These are phyloP conservation scores for Starmerella kuoi DNA, from an alignment of 805 yeast species.

Conservation along the genomic window DNA sequence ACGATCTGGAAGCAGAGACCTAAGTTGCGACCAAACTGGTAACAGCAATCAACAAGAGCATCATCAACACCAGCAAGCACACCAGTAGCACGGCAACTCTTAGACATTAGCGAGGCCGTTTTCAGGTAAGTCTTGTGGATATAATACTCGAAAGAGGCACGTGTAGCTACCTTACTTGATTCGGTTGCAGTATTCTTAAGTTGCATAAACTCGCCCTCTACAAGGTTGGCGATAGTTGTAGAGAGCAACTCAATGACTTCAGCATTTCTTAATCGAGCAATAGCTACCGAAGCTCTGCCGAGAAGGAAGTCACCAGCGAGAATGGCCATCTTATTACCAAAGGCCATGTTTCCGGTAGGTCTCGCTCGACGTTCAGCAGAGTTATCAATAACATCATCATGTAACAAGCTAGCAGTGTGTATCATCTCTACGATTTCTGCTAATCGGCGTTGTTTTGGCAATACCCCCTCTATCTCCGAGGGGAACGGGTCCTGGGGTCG, in stretches of 20 bases:
- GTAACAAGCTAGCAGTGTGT: conserved; percentile 88
- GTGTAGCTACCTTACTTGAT: conserved; percentile 35
- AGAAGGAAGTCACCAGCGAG: conserved; percentile 91
- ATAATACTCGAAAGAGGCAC: conserved; percentile 81
- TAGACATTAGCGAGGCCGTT: conserved; percentile 89
- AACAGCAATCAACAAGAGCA: conserved; percentile 67
- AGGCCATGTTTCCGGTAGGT: conserved; percentile 85
- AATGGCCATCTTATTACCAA: conserved; percentile 94
- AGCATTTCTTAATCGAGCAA: conserved; percentile 86
- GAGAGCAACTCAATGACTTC: conserved; percentile 93
- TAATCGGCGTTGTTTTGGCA: conserved; percentile 87
- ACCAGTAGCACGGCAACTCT: conserved; percentile 86
- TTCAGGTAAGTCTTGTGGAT: conserved; percentile 89
- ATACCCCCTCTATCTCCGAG: conserved; percentile 56
- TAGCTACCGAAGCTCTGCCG: conserved; percentile 92
- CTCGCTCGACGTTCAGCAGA: conserved; percentile 78
- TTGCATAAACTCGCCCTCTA: conserved; percentile 98
- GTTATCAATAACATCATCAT: conserved; percentile 91
- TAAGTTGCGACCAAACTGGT: conserved; percentile 81
- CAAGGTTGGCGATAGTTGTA: conserved; percentile 90
- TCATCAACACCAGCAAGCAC: conserved; percentile 77
- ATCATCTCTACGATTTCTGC: conserved; percentile 98
- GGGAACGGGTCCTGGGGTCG: conserved; percentile 67
- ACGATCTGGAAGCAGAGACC: conserved; percentile 94
- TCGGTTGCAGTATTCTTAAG: conserved; percentile 75